Evolutionary conservation across 257 asterid genomes (phyloP), one percentile per base, ranked within the genome.

Genomic region (Petrea volubilis): DNA sequence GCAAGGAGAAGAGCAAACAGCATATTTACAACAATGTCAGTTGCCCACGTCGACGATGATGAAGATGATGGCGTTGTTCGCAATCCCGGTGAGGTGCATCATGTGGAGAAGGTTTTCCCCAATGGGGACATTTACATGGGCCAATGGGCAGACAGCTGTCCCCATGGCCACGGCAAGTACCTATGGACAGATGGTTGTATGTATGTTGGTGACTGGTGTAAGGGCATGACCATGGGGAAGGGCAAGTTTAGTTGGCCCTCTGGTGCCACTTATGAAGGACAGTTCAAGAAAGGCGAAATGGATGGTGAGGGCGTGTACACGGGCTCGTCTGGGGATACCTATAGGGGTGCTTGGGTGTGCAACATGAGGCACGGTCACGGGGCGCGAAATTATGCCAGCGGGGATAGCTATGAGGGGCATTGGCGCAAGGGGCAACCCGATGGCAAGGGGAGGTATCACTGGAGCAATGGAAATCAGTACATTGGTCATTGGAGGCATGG

Each of bases 161-260:
- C 99, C 13, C 72, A 81, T 61, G 97, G 97, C 24, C 83, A 79
- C 12, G 99, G 99, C 1, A 86, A 83, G 67, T 87, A 79, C 73
- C 20, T 88, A 13, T 94, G 97, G 97, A 71, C 80, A 2, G 99
- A 94, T 70, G 99, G 99, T 14, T 88, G 89, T 74, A 79, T 83
- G 87, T 94, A 94, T 44, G 83, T 73, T 0, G 99, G 99, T 0
- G 89, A 89, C 5, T 94, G 99, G 99, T 23, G 23, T n/a, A 75
- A 62, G n/a, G 99, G 99, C 15, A 86, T 78, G 82, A 76, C 78
- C 21, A 80, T 62, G 74, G 99, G 97, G 12, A 80, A 73, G 41
- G 99, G 99, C 4, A 83, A 81, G 77, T 94, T 87, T 50, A 85
- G 83, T 9, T 94, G 99, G 99, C 92, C 99, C 10, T 83, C 89